These are phyloP conservation scores for Dendrocalamus sinicus DNA, from an alignment of 176 grass and related monocot species.

Conservation along the genomic window DNA sequence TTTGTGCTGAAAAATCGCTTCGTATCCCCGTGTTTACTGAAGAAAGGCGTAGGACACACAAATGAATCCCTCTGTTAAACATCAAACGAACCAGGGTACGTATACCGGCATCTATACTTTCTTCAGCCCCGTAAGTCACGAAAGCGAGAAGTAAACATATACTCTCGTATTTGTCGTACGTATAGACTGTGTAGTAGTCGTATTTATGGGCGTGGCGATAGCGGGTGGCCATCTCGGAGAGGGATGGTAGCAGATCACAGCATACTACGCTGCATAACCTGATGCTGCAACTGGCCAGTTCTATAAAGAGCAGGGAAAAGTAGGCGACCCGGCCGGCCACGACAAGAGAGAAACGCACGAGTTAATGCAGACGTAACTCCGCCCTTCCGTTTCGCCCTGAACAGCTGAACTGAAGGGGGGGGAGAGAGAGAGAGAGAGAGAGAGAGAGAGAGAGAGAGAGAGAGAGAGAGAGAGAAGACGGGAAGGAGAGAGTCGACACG, in stretches of 20 bases:
- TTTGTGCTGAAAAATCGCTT: neutral
- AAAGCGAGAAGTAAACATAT: neutral
- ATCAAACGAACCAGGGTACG: too few species aligned
- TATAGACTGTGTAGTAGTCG: neutral
- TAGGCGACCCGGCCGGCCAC: neutral
- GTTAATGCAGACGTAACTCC: conserved; percentile 8
- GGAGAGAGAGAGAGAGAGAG: neutral
- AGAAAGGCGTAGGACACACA: neutral
- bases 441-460: neutral
- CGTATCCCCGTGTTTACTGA: neutral
- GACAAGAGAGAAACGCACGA: conserved; percentile 11
- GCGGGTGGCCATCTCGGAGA: neutral
- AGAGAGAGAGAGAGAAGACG: neutral
- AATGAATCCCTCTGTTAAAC: too few species aligned
- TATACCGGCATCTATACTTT: neutral
- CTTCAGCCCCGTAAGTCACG: neutral
- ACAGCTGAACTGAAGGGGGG: neutral
- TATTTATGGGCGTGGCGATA: neutral
- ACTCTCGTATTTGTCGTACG: neutral
- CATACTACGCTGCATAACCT: neutral
- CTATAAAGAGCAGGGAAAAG: conserved; percentile 32
- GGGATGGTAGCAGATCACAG: neutral
- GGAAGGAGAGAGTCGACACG: neutral
- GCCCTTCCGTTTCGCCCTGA: neutral
- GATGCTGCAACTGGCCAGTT: neutral